Base-by-base conservation (phyloP, 306 rosid genomes). In the Mimosa pudica region DNA sequence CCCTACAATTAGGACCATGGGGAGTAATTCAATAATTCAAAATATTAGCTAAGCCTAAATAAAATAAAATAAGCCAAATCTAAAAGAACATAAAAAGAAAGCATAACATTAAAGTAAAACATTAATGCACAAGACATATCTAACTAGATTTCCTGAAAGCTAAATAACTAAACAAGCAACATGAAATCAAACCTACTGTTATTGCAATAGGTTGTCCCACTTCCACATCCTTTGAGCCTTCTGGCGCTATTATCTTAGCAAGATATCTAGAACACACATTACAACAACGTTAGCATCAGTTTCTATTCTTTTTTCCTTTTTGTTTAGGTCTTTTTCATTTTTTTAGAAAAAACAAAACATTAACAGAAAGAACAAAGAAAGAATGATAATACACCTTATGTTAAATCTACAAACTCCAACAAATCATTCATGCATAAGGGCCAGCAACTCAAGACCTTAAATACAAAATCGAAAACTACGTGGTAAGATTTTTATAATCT, bases 191-290 rank as follows among this genome's bases (percentile, higher is more conserved):
- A 90, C 98, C 90, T 88, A 95, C 99, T 54, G 97, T 91, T 84
- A 95, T 85, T 73, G 99, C 99, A 87, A 95, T 95, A 70, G 99
- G 92, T 70, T 91, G 92, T 70, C 99, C 99, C 30, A 95, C 98
- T 49, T 89, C 91, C 84, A 95, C 92, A 24, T 95, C 99, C 84
- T 93, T 95, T 61, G 98, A 86, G 74, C 99, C 99, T 60, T 93
- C 98, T 35, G 94, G 89, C 73, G 85, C 93, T 70, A 95, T 85
- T 80, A 92, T 95, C 86, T 89, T 90, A 68, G 96, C 98, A 85
- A 95, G 83, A 90, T 93, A 95, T 88, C 99, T 95, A 79, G 81
- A 75, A 58, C 47, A 49, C 77, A 74, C 18, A 80, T 78, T 80
- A 20, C 62, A 79, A 6, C n/a, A 74, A 64, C 75, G 71, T 41